A percentile compares a stretch with the other conserved stretches of the same genome.
phyloP scores from a whole-genome alignment of 2,329 filamentous ascomycete species.

The Simplicillium sp. region DNA sequence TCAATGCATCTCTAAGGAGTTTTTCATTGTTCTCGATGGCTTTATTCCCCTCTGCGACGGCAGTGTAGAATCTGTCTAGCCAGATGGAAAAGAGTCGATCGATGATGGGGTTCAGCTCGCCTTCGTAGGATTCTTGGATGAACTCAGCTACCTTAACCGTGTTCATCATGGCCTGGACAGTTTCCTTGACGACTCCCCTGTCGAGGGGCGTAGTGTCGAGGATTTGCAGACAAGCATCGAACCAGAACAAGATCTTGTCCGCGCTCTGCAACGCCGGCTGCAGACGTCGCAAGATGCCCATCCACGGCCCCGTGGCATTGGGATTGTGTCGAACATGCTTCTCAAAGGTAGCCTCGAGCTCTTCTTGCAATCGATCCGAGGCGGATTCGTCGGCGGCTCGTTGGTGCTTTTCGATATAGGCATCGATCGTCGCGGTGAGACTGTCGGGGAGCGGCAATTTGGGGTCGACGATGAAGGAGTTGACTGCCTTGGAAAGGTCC shows the following conservation, averaged over 20 bases:
- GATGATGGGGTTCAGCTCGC: slow-evolving; percentile 40
- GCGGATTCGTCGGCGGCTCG: slow-evolving; percentile 57
- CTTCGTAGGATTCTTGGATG: slow-evolving; percentile 33
- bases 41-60: slow-evolving; percentile 24
- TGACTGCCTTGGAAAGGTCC: slow-evolving; percentile 50
- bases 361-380: slow-evolving; percentile 61
- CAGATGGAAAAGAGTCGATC: slow-evolving; percentile 47
- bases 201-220: slow-evolving; percentile 46
- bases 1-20: slow-evolving; percentile 40
- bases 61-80: slow-evolving; percentile 37
- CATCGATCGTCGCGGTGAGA: slow-evolving; percentile 50
- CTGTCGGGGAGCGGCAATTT: slow-evolving; percentile 57
- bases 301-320: slow-evolving; percentile 55
- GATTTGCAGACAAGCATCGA: slow-evolving; percentile 37
- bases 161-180: slow-evolving; percentile 53
- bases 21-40: slow-evolving; percentile 36
- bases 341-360: slow-evolving; percentile 58
- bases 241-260: slow-evolving; percentile 60
- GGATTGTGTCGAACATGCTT: slow-evolving; percentile 49
- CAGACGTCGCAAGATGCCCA: slow-evolving; percentile 55
- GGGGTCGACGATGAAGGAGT: slow-evolving; percentile 36
- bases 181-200: slow-evolving; percentile 54
- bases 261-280: slow-evolving; percentile 55
- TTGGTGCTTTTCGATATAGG: slow-evolving; percentile 59
- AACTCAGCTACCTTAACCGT: slow-evolving; percentile 55